Base-by-base conservation (phyloP, 108 stramenopile species). In the Stephanodiscus triporus region DNA sequence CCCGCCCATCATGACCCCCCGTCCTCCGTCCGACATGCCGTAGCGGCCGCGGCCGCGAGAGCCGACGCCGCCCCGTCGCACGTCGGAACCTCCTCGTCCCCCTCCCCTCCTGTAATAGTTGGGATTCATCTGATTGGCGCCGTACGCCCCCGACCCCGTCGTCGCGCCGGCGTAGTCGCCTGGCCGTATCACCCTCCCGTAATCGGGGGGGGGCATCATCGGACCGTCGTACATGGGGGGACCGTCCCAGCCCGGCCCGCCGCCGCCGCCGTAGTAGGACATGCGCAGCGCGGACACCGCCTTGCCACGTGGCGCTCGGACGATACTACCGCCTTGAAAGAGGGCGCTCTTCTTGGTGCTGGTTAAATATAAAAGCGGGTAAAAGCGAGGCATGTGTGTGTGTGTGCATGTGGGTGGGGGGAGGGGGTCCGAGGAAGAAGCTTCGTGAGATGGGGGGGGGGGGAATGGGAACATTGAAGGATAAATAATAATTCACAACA, bases 61-160 rank as follows among this genome's bases (percentile, higher is more conserved):
- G 23, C 43, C 37, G 6, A 36, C 45, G 11, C 48, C 54, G 5
- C 66, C 66, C 11, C 66, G 66, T 2, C 66, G 66, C 5, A 40
- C 20, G 23, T 53, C 50, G 6, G 53, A 53, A n/a, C 66, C 48
- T 14, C 66, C 66, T 1, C 66, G 37, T n/a, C 66, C 48, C 9
- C 66, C 66, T 1, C 66, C 53, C 30, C 60, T 36, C 6, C 60
- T 36, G 60, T 61, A 61, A 61, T 61, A 61, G 36, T 40, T 61
- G 37, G 60, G 60, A 61, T 61, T 61, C 60, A 61, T 61, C 22
- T 61, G 60, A 40, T 61, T 61, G 34, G 60, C 60, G n/a, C 60
- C 60, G 22, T 61, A 61, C 14, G 60, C 60, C 17, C 60, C 60
- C 37, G 60, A 37, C 8, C 60, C 60, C 20, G 60, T 61, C 17